Evolutionary conservation across 345 rosid genomes (phyloP).

Genomic region (Corchorus olitorius): DNA sequence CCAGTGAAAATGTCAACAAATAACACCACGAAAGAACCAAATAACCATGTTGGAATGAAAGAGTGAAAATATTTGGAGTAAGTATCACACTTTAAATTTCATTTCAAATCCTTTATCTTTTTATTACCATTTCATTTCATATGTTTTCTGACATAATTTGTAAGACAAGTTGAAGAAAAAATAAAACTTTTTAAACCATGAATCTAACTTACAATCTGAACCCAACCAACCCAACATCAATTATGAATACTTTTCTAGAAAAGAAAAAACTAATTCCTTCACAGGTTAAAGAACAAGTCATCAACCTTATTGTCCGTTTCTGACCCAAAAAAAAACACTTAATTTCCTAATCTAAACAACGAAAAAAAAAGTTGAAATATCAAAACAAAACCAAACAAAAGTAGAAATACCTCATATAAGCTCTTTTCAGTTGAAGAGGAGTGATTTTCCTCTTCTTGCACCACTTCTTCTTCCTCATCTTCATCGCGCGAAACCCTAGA

Average conservation of each 20-base stretch:
- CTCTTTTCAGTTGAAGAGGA: constrained; percentile 36
- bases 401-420: constrained; percentile 58
- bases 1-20: not conserved
- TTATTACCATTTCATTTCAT: not conserved
- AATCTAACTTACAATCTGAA: not conserved
- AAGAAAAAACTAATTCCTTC: not conserved
- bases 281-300: not conserved
- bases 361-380: not conserved
- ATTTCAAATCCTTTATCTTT: not conserved
- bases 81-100: not conserved
- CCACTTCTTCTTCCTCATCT: constrained; percentile 38
- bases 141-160: not conserved
- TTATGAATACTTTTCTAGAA: not conserved
- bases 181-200: too few species aligned
- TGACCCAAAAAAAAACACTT: not conserved
- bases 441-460: constrained; percentile 34
- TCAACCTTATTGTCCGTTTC: not conserved
- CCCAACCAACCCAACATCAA: not conserved
- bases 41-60: not conserved
- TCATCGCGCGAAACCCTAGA: constrained; percentile 49
- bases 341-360: not conserved
- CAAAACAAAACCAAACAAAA: not conserved
- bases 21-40: not conserved
- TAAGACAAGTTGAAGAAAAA: not conserved
- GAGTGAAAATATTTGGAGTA: not conserved